Conservation (phyloP, 257 asterid genomes). For the Fraxinus pennsylvanica region DNA sequence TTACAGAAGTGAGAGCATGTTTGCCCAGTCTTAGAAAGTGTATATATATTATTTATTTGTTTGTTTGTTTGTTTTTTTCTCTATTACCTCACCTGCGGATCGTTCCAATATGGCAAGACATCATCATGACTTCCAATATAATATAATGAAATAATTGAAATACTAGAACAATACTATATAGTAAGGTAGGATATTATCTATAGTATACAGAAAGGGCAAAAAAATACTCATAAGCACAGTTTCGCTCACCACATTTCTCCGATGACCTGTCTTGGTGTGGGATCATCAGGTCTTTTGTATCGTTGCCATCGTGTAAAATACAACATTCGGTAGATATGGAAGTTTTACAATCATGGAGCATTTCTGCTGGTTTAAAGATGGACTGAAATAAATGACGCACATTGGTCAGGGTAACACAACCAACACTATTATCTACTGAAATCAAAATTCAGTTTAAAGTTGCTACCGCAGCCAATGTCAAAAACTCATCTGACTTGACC, state of each 20-base stretch:
- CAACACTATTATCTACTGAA: no score
- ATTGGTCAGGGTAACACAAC: no score
- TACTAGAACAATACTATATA: not conserved
- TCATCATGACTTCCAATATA: not conserved
- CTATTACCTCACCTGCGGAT: not conserved
- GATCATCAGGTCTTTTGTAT: constrained; percentile 80
- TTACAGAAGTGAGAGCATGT: no score
- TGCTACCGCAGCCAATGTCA: no score
- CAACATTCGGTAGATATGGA: constrained; percentile 85
- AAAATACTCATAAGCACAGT: constrained; percentile 43
- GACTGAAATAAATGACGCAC: not conserved
- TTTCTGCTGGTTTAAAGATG: constrained; percentile 45
- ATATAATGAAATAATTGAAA: not conserved
- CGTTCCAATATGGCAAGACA: not conserved
- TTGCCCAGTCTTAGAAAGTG: no score
- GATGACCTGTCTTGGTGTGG: constrained; percentile 76
- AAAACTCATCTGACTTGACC: no score
- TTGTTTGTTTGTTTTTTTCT: no score
- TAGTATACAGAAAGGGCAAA: not conserved
- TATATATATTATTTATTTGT: no score
- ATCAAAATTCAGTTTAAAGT: not conserved
- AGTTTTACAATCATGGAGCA: constrained; percentile 84
- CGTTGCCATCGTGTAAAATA: constrained; percentile 91
- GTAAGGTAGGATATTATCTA: not conserved
- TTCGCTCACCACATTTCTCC: constrained; percentile 95